Evolutionary conservation across 192 early-diverging fungal genomes (phyloP), one percentile per base, ranked within the genome.

Genomic region (Thamnidium elegans): DNA sequence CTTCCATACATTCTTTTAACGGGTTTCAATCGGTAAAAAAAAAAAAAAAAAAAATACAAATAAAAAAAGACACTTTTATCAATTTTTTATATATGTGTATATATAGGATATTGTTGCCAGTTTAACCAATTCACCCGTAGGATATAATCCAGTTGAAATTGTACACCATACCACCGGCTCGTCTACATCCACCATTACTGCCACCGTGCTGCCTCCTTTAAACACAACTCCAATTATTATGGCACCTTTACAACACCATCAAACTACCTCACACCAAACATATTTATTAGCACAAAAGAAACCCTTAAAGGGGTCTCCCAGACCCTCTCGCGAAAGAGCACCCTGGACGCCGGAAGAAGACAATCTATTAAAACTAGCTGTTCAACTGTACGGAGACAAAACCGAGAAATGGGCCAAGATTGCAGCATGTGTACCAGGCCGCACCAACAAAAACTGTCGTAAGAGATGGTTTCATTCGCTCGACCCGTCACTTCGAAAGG

Each of bases 341-440:
- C 65, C 65, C 7, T 96, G 94, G 94, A 89, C 90, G 13, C 70
- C 78, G 7, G 88, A 91, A 54, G 94, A 96, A 44, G 91, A 94
- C 67, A 74, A 80, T 31, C 67, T 89, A 15, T 73, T 96, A 48
- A 79, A 79, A 51, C 60, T 87, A 4, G 92, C 90, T 7, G 91
- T 96, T 6, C 77, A 83, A 47, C 63, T 85, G 0, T 86, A 89
- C 61, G 87, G 87, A n/a, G 83, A 86, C 46, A 86, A 88, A 68
- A 85, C 87, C 7, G 90, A 90, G 73, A 87, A 86, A 55, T 92
- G 90, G 90, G 78, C 87, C 0, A 83, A 86, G 19, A 92, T 92
- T 45, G 90, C 90, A 4, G 82, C 80, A 59, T 81, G 86, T 63
- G 87, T 92, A 4, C 89, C 89, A 0, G 87, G 89, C 0, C 80